Conservation (phyloP, 2,329 filamentous ascomycete species). For the Ascochyta koolunga region DNA sequence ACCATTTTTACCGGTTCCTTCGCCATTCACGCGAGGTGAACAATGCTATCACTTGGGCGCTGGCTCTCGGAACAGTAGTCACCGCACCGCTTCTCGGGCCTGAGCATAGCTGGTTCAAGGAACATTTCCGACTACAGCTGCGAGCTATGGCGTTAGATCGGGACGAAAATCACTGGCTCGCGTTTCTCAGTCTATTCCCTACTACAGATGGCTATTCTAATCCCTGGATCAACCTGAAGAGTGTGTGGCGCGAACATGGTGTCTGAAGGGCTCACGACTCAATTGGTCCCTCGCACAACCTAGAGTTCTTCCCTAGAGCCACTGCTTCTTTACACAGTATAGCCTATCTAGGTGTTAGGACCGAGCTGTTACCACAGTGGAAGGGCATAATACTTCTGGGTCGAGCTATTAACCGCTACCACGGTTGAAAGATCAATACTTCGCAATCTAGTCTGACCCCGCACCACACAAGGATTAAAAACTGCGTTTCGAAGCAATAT, state of each 20-base stretch:
- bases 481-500: background rate
- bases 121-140: constrained; percentile 19
- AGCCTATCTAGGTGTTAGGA: background rate
- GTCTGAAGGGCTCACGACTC: background rate
- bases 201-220: constrained; percentile 15
- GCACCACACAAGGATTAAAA: background rate
- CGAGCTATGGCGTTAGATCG: constrained; percentile 15
- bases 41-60: constrained; percentile 25
- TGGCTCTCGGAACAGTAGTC: constrained; percentile 26
- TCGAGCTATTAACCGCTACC: background rate
- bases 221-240: constrained; percentile 16
- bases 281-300: background rate
- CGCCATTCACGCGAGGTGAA: constrained; percentile 12
- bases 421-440: background rate
- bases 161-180: constrained; percentile 5
- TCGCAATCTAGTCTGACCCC: background rate
- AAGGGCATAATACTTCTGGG: background rate
- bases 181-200: constrained; percentile 19
- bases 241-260: constrained; percentile 5
- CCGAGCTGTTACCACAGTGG: background rate
- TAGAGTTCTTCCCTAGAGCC: too few species aligned
- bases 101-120: constrained; percentile 26
- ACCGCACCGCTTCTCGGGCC: constrained; percentile 16
- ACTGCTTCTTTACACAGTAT: too few species aligned
- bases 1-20: constrained; percentile 6